Base-by-base conservation (phyloP, 176 grass and related monocot species). In the Lolium multiflorum region DNA sequence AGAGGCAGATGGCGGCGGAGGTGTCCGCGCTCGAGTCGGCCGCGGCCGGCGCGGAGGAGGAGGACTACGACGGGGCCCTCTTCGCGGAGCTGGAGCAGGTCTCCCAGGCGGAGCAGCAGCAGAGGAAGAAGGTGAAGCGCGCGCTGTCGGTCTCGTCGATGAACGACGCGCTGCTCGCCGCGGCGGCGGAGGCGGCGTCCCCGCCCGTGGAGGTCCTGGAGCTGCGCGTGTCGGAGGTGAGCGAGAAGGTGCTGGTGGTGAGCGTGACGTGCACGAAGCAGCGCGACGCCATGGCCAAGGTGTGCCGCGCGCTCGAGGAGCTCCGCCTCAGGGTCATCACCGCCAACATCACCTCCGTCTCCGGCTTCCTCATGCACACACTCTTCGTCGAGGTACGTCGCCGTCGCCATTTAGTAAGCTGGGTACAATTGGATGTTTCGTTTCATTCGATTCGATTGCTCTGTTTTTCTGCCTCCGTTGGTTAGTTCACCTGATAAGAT, bases 371-470 rank as follows among this genome's bases (percentile, higher is more conserved):
- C 55, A 76, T 92, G 22, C 88, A 98, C 89, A 95, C 91, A 35
- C 79, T 98, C 69, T 89, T 98, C 74, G 88, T 98, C 75, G 96
- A 98, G 96, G 96, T 98, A 84, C 3, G 39, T n/a, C 16, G 1
- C 1, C 18, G 3, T 4, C 10, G 0, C 15, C 18, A 4, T 15
- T 52, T 35, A 35, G 31, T 35, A 35, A 31, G 31, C 31, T 35
- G 3, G 31, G 31, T 35, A 35, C 31, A 35, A 35, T 35, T 35
- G 31, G 31, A 35, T 35, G 31, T 35, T 44, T 83, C 16, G 0
- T 11, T 14, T 50, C 3, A 66, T 24, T 70, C 26, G 3, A 77
- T 50, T 6, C 22, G 74, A 76, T 43, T 65, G 56, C 76, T 74
- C 76, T 58, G 58, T 66, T 31, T 66, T 31, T 24, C 6, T 11